Percentiles rank a stretch among this genome's conserved stretches.
phyloP scores from a whole-genome alignment of 345 rosid species.

The thale cress (Arabidopsis thaliana) region TAIR10.1 NC_003075.7:16927001-16927500 shows the following conservation, averaged over 20 bases:
- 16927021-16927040: not conserved
- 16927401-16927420: slow-evolving; percentile 32
- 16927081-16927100: not conserved
- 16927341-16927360: slow-evolving; percentile 1
- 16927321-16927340: not conserved
- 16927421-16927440: slow-evolving; percentile 46
- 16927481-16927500: not conserved
- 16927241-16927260: not conserved
- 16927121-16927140: not conserved
- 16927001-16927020: not conserved
- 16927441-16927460: slow-evolving; percentile 22
- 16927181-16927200: not conserved
- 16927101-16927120: not conserved
- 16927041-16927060: not conserved
- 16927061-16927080: not conserved
- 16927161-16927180: not conserved
- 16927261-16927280: not conserved
- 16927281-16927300: not conserved
- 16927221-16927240: not conserved
- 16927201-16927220: not conserved
- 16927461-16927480: slow-evolving; percentile 36
- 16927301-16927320: not conserved
- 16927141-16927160: not conserved
- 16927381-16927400: slow-evolving; percentile 34
- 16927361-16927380: not conserved